phyloP scores from a whole-genome alignment of 163 green algal genomes.

The Chlorella variabilis region DNA sequence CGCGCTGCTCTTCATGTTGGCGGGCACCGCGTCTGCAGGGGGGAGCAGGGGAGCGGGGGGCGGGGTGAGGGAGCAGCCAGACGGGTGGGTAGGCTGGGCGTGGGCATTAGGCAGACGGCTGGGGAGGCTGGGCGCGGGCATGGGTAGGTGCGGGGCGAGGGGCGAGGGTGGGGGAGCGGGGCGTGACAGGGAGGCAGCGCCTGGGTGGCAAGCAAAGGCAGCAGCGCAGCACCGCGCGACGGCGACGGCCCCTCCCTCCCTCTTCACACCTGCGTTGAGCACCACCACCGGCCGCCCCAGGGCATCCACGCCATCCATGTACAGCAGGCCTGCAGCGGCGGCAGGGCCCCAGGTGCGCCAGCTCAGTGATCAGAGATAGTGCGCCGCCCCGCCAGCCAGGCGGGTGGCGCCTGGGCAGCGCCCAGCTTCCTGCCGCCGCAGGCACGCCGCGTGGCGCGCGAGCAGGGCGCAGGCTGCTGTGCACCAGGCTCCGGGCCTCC shows the following conservation, averaged over 20 bases:
- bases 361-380: too few relatives aligned
- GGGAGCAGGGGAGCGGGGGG: neutral
- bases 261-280: conserved; percentile 66
- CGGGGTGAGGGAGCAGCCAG: conserved; percentile 36
- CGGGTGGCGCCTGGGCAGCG: too few relatives aligned
- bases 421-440: too few relatives aligned
- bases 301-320: conserved; percentile 75
- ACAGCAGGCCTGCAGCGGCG: conserved; percentile 59
- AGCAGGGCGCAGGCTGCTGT: too few relatives aligned
- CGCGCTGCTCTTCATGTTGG: conserved; percentile 51
- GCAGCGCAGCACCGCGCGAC: neutral
- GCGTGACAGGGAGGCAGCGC: too few relatives aligned
- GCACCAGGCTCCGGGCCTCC: too few relatives aligned
- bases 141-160: too few relatives aligned
- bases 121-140: too few relatives aligned
- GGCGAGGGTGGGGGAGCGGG: too few relatives aligned
- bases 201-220: neutral
- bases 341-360: too few relatives aligned
- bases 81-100: neutral
- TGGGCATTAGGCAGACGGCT: neutral
- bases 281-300: conserved; percentile 81
- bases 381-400: too few relatives aligned
- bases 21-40: conserved; percentile 57
- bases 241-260: neutral
- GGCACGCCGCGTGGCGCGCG: too few relatives aligned